Conservation (phyloP, 129 eudicot genomes). For the Logfia minima region DNA sequence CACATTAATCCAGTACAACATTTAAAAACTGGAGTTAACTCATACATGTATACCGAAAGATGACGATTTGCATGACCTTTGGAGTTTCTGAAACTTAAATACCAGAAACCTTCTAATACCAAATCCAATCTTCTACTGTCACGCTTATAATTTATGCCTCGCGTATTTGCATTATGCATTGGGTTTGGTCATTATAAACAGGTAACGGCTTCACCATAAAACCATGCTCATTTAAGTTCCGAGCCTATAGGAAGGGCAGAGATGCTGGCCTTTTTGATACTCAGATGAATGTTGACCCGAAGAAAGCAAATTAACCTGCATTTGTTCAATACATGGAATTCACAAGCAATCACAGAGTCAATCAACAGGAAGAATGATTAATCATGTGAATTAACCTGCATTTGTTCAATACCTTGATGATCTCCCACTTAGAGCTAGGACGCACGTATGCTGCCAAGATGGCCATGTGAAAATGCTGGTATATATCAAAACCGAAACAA, state of each 20-base stretch:
- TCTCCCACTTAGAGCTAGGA: slow-evolving; percentile 68
- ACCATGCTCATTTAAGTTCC: slow-evolving; percentile 25
- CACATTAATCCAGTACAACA: not conserved
- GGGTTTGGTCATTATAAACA: not conserved
- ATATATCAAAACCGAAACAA: slow-evolving; percentile 14
- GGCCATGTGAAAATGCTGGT: slow-evolving; percentile 85
- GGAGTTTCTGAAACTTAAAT: slow-evolving; percentile 16
- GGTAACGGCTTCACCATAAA: slow-evolving; percentile 8
- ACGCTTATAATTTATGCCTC: not conserved
- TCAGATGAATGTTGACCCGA: slow-evolving; percentile 31
- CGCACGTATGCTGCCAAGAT: slow-evolving; percentile 67
- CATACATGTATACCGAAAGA: not conserved
- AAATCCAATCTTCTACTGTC: not conserved
- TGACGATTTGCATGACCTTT: not conserved
- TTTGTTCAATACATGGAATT: not conserved
- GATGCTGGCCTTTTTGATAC: slow-evolving; percentile 30
- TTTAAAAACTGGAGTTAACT: not conserved
- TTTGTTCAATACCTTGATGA: slow-evolving; percentile 80
- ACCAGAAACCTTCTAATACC: not conserved
- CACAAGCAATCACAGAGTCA: not conserved
- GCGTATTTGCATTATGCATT: not conserved
- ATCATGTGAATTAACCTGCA: slow-evolving; percentile 2
- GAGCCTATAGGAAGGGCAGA: slow-evolving; percentile 38
- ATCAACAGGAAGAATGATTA: not conserved
- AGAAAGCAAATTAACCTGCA: slow-evolving; percentile 65